These are phyloP conservation scores for Ceratobasidium sp. DNA, from an alignment of 1,284 basidiomycete species.

Conservation along the genomic window DNA sequence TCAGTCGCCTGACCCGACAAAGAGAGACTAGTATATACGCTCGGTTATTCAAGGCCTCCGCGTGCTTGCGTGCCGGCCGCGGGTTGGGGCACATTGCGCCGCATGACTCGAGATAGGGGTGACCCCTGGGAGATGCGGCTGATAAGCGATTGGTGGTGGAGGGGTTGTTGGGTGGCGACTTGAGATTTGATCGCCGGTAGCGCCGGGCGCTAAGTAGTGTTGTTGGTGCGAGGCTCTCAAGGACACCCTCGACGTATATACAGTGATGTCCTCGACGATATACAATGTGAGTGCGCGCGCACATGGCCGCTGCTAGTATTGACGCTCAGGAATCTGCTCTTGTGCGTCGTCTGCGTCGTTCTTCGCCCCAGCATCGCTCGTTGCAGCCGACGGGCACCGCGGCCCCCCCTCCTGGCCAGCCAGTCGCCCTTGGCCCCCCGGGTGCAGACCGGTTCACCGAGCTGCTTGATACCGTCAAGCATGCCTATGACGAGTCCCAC, in stretches of 20 bases:
- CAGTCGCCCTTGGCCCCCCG: constrained; percentile 57
- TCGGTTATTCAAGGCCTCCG: not conserved
- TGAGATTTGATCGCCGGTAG: constrained; percentile 20
- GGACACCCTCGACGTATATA: constrained; percentile 39
- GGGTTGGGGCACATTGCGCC: not conserved
- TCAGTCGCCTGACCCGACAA: constrained; percentile 5
- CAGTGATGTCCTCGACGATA: constrained; percentile 62
- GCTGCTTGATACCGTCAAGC: constrained; percentile 84
- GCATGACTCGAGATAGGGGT: constrained; percentile 32
- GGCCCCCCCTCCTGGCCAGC: constrained; percentile 63
- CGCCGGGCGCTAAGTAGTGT: constrained; percentile 34
- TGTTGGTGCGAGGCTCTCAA: constrained; percentile 22
- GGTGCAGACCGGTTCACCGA: constrained; percentile 71
- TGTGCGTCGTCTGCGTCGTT: constrained; percentile 15
- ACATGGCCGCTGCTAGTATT: constrained; percentile 16
- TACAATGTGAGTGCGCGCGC: constrained; percentile 61
- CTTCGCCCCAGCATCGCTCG: constrained; percentile 69
- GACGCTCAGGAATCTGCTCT: constrained; percentile 20
- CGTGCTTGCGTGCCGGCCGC: not conserved
- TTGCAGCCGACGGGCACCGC: constrained; percentile 60
- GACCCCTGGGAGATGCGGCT: constrained; percentile 27
- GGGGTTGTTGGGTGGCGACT: constrained; percentile 15
- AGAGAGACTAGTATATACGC: not conserved
- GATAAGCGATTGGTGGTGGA: constrained; percentile 11
- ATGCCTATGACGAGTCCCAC: constrained; percentile 86